Evolutionary conservation across 768 basidiomycete species (phyloP).

Genomic region (Lactarius tabidus): DNA sequence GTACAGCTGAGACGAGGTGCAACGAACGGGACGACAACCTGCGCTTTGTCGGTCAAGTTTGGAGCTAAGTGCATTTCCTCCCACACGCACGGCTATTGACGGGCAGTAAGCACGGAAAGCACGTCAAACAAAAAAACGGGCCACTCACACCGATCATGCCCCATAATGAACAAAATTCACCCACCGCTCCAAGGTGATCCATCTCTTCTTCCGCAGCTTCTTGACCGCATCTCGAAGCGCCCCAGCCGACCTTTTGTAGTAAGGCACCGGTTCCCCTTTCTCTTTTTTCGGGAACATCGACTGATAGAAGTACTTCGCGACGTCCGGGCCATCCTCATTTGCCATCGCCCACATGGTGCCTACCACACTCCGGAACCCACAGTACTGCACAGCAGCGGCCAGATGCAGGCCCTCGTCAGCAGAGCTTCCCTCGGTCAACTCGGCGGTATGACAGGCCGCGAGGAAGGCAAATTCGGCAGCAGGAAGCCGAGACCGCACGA

Average conservation of each 20-base stretch:
- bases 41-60: too few species aligned
- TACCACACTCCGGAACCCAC: neutral
- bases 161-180: slow-evolving; percentile 5
- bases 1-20: too few species aligned
- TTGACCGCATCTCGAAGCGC: neutral
- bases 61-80: too few species aligned
- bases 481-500: neutral
- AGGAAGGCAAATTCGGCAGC: neutral
- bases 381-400: too few species aligned
- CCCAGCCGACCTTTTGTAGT: neutral
- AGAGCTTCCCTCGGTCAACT: neutral
- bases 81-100: too few species aligned
- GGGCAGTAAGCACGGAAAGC: too few species aligned
- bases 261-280: neutral
- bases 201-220: neutral
- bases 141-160: too few species aligned
- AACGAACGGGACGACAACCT: too few species aligned
- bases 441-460: neutral
- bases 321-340: neutral
- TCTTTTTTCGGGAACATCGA: neutral
- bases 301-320: neutral
- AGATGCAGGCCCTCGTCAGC: neutral
- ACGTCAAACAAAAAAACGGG: too few species aligned
- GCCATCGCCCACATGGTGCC: neutral
- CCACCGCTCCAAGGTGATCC: neutral